Base-by-base conservation (phyloP, 805 yeast species). In the Candida sithepensis region DNA sequence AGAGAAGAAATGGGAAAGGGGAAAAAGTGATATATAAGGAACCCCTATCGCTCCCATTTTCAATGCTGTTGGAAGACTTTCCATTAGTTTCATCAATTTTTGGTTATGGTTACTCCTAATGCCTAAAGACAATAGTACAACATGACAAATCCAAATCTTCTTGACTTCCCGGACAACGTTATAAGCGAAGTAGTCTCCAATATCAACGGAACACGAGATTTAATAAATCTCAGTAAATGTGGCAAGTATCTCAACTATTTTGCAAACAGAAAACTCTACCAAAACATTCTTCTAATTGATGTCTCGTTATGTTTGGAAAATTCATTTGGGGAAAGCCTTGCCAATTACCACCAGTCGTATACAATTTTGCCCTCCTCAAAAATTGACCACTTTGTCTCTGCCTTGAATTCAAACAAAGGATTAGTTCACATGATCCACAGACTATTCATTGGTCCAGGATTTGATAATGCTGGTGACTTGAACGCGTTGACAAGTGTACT, bases 121-220 rank as follows among this genome's bases (percentile, higher is more conserved):
- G 13, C 8, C 14, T 4, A 34, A 5, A n/a, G 20, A 34, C 19
- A 13, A 8, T n/a, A 16, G 6, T 16, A 23, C 16, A 39, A 22
- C 19, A 41, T 41, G 43, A 28, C 37, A 10, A 21, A 12, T 14
- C 5, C 26, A 9, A 8, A 28, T 13, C n/a, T 20, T 9, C 43
- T 41, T 14, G 10, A 42, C 38, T 32, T 47, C 20, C 59, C 59
- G 4, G 54, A 47, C 24, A 55, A 55, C 43, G 52, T 57, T 20
- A 16, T 55, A 16, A 33, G 37, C 8, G 34, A 19, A n/a, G 40
- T 57, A 8, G 48, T 52, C 18, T 34, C 45, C 1, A 23, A 36
- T 6, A 26, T 55, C 9, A 44, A 43, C 22, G 33, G 16, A 12
- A 39, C 20, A 12, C 20, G 23, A 6, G 60, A 57, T 42, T 40